Evolutionary conservation across 2,329 filamentous ascomycete species (phyloP).

Genomic region (Colletotrichum lentis): DNA sequence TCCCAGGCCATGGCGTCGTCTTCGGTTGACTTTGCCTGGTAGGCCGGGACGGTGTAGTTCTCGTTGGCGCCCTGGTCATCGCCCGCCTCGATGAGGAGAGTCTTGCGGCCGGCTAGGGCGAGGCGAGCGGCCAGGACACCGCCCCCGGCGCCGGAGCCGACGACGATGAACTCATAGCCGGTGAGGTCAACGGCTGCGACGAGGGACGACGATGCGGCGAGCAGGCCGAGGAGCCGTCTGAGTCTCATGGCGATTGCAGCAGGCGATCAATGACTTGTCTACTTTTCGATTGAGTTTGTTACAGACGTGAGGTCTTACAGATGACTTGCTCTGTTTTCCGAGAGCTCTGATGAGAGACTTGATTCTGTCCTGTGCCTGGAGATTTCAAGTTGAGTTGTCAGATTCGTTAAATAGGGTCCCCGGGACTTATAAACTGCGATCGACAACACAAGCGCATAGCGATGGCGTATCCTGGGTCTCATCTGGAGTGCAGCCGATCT

Average conservation of each 20-base stretch:
- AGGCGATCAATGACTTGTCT: not conserved
- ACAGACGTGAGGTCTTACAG: too few relatives aligned
- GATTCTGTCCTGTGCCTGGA: not conserved
- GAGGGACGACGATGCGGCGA: constrained; percentile 39
- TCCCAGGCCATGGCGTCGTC: constrained; percentile 67
- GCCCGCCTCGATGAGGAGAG: constrained; percentile 68
- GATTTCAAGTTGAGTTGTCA: not conserved
- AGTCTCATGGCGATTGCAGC: constrained; percentile 23
- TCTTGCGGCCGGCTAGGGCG: constrained; percentile 66
- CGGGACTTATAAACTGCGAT: not conserved
- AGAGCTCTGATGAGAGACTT: not conserved
- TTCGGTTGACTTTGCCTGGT: constrained; percentile 62
- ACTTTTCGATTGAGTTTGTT: not conserved
- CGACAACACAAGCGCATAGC: not conserved
- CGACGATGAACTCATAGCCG: constrained; percentile 68
- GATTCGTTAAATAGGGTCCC: not conserved
- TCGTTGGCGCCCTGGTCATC: constrained; percentile 60
- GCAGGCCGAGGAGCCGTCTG: constrained; percentile 34
- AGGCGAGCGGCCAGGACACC: constrained; percentile 66
- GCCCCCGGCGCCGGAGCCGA: constrained; percentile 68
- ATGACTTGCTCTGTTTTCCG: not conserved
- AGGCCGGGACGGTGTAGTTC: constrained; percentile 63
- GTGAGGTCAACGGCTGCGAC: constrained; percentile 40
- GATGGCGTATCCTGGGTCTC: not conserved
- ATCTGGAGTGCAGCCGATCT: not conserved